Base-by-base conservation (phyloP, 176 grass and related monocot species). In the Avena insularis region DNA sequence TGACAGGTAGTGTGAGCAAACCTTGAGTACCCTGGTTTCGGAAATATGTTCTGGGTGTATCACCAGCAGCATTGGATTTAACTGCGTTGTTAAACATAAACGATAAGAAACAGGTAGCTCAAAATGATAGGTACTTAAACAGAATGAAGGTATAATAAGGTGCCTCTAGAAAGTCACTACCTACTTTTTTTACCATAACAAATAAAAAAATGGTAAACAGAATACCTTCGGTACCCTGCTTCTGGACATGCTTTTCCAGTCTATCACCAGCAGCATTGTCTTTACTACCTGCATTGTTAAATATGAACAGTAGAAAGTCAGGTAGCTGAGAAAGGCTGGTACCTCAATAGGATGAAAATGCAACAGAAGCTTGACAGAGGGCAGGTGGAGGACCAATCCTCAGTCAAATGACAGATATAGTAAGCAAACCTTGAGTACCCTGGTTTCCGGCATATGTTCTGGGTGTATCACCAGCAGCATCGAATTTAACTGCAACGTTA, bases 141-240 rank as follows among this genome's bases (percentile, higher is more conserved):
- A 40, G 38, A 40, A 40, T 40, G 38, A 43, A 56, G 6, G 50
- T 3, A 79, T 31, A 67, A 54, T 9, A 31, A 12, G 9, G 19
- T 14, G 12, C 61, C 35, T 48, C 60, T 27, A 67, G 13, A 55
- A 76, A 88, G 1, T 75, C 46, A 40, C 38, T 40, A 40, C 38
- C 31, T 7, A 31, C 9, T 40, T 82, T 76, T 38, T 70, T 40
- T 65, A 38, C 38, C 8, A 73, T 15, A 75, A 77, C 14, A 29
- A 29, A 40, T 40, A 6, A 40, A 21, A 36, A 0, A 3, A 36
- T 27, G 46, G 72, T 38, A 29, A 43, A 88, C 14, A 87, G 27
- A 23, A 25, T 71, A 90, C 84, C 84, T 87, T 58, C 20, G 43
- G 71, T 17, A 33, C 48, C 27, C 83, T 88, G 45, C 78, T 68